Base-by-base conservation (phyloP, 805 yeast species). In the Kuraishia ogatae region DNA sequence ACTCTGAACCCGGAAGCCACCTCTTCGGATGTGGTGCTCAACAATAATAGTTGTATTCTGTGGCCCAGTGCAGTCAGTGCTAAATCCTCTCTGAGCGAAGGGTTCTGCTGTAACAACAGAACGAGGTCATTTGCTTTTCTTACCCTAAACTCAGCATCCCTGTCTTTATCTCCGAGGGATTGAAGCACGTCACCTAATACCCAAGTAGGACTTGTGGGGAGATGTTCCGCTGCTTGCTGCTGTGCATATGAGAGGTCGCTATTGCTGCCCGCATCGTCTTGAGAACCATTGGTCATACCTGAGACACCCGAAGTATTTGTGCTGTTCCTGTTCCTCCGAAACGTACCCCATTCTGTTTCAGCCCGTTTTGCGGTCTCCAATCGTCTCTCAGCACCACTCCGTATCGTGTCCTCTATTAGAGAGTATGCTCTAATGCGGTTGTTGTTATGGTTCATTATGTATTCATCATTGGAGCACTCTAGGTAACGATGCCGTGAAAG, bases 1-100 rank as follows among this genome's bases (percentile, higher is more conserved):
- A 90, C 76, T 52, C 96, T 74, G 66, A 83, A 90, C 0, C 92
- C 96, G 1, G 90, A 78, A 0, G 92, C 87, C 7, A 85, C 76
- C 1, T 89, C 85, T 56, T 82, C 84, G 28, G 83, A 75, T 51
- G 80, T 76, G 6, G 73, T 74, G 61, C 81, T 83, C 50, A 63
- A 50, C 21, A 92, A 67, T 64, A 90, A 72, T 21, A 77, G 76
- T 61, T 83, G 87, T 11, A 92, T 74, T 35, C 82, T 70, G 53
- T 74, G 74, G 24, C 87, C 72, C 53, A 85, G 78, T 1, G 83
- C 79, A 21, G 80, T 74, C 19, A 86, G 64, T 2, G 78, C 83
- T 29, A 92, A 71, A 53, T 89, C 96, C 39, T 78, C 72, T 62
- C 82, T 82, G 39, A 90, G 71, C 26, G 75, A 72, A 0, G 92